Evolutionary conservation across 2,329 filamentous ascomycete species (phyloP), one percentile per base, ranked within the genome.

Genomic region (Colletotrichum sp.): DNA sequence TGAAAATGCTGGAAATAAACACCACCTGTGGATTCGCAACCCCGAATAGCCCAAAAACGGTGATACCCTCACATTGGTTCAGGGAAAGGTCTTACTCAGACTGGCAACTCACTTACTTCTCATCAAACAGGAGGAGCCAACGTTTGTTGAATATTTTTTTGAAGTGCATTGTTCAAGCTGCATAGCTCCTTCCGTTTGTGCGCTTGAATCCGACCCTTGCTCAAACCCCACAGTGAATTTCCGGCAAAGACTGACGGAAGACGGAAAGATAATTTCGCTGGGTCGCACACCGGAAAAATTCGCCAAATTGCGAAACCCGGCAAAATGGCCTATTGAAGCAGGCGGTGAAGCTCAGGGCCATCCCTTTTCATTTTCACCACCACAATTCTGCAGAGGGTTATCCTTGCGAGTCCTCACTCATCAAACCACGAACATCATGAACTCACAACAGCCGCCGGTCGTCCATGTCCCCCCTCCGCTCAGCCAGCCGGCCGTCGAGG

Each of bases 91-190:
- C n/a, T 21, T 0, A 52, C 43, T 21, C n/a, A 21, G 6, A 52
- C n/a, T 13, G n/a, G 43, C 0, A 1, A 52, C 43, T 52, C 3
- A 21, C 0, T 13, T 1, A 21, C 2, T 0, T 21, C n/a, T 52
- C 10, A 52, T 21, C n/a, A n/a, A n/a, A n/a, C n/a, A n/a, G n/a
- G n/a, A n/a, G n/a, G n/a, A n/a, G n/a, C n/a, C n/a, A n/a, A n/a
- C n/a, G n/a, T n/a, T n/a, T n/a, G n/a, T n/a, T n/a, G n/a, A n/a
- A n/a, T n/a, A n/a, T n/a, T n/a, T n/a, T n/a, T n/a, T n/a, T n/a
- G n/a, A n/a, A n/a, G n/a, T 52, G 43, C n/a, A 13, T 6, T 0
- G 10, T 52, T 0, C 43, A 52, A 52, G n/a, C 43, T 52, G n/a
- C 43, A 21, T 21, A 21, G 43, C 3, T 13, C 12, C n/a, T 21